Conservation (phyloP, 768 basidiomycete genomes). For the Leccinum variicolor region DNA sequence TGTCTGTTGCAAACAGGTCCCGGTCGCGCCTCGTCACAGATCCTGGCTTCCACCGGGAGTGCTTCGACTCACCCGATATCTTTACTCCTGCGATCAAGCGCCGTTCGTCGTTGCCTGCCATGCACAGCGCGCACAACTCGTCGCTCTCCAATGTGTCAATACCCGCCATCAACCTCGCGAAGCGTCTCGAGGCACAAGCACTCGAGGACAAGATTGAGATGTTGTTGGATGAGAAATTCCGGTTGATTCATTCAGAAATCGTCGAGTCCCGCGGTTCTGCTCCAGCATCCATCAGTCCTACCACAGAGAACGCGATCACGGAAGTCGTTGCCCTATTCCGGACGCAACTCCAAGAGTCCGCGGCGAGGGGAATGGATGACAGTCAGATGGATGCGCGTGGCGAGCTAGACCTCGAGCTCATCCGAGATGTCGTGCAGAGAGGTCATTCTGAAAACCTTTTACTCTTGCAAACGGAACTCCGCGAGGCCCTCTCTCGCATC, state of each 20-base stretch:
- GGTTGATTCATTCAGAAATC: slow-evolving; percentile 43
- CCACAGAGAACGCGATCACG: slow-evolving; percentile 59
- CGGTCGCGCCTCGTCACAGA: slow-evolving; percentile 57
- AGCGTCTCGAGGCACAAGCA: slow-evolving; percentile 55
- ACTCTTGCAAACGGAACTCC: slow-evolving; percentile 59
- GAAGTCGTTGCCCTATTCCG: slow-evolving; percentile 70
- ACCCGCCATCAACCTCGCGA: slow-evolving; percentile 49
- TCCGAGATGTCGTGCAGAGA: slow-evolving; percentile 67
- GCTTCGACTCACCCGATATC: slow-evolving; percentile 35
- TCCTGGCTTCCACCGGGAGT: slow-evolving; percentile 40
- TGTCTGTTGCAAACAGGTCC: slow-evolving; percentile 51
- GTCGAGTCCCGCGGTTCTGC: slow-evolving; percentile 22
- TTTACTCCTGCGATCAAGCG: slow-evolving; percentile 45
- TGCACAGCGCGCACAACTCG: slow-evolving; percentile 44
- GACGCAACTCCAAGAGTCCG: slow-evolving; percentile 62
- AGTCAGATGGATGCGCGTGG: slow-evolving; percentile 69
- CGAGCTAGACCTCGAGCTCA: slow-evolving; percentile 74
- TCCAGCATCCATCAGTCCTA: slow-evolving; percentile 35
- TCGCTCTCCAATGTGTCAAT: slow-evolving; percentile 43
- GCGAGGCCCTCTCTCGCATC: slow-evolving; percentile 44
- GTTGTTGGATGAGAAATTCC: slow-evolving; percentile 70
- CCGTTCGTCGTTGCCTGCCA: slow-evolving; percentile 56
- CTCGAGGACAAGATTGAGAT: slow-evolving; percentile 58
- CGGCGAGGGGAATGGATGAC: slow-evolving; percentile 54
- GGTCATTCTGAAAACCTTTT: slow-evolving; percentile 60